Base-by-base conservation (phyloP, 1,139 yeast genomes). In the Casaregolazyma lundiana region DNA sequence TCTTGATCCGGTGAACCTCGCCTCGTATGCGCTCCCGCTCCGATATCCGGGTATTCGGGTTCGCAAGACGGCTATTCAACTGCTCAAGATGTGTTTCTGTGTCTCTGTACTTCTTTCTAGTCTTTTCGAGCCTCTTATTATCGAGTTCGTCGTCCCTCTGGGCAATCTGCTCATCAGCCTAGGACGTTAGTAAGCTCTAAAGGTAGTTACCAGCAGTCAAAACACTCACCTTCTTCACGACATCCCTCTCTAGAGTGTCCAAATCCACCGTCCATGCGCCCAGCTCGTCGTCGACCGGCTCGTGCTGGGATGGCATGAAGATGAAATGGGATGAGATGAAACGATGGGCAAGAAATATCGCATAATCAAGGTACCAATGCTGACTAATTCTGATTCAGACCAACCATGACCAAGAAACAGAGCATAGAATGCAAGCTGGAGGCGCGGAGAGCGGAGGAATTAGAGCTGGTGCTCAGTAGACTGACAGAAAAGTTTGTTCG, bases 71-170 rank as follows among this genome's bases (percentile, higher is more conserved):
- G 15, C 71, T 69, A 47, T 77, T 70, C 6, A 89, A 63, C 3
- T 69, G 60, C 4, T 67, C 57, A 16, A 81, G 62, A 55, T 77
- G 78, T 15, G 66, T 62, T 29, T 66, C 56, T 7, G 76, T 64
- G 52, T 75, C 75, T 11, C 64, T 65, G 26, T 50, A 51, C 8
- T 57, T 52, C 41, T 71, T 73, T 20, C 66, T 62, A 0, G 94
- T 76, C 61, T 87, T 86, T 9, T 78, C 81, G 13, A 89, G 68
- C 47, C 97, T 72, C 53, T 81, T 84, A 48, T 73, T 69, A 56
- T 92, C 98, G 40, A 84, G 68, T 55, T 85, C 96, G 3, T 77
- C 67, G 48, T 87, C 90, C 48, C 82, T 79, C 41, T 73, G 67
- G 1, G 75, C 67, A 49, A 88, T 72, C 3, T 77, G 79, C 44